These are phyloP conservation scores for Cyanidium caldarium DNA, from an alignment of 23 red algal genomes.

Conservation along the genomic window DNA sequence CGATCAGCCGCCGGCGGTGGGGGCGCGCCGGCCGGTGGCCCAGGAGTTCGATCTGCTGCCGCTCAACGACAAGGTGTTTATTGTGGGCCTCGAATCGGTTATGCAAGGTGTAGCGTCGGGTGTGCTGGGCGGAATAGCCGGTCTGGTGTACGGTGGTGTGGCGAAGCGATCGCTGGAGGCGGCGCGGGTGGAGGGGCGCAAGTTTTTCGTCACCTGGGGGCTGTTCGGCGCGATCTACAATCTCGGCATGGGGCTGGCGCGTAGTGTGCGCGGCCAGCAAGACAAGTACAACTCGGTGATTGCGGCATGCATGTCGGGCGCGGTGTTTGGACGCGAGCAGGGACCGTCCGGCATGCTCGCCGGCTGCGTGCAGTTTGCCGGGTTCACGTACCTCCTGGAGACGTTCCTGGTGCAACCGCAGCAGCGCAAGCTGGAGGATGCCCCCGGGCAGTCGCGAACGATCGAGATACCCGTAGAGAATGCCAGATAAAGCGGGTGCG, in stretches of 20 bases:
- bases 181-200: neutral
- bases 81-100: neutral
- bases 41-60: neutral
- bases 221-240: neutral
- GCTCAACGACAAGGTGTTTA: neutral
- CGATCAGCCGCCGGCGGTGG: no score
- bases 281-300: conserved; percentile 5
- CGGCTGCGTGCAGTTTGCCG: neutral
- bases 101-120: neutral
- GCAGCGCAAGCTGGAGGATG: neutral
- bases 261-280: neutral
- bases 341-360: neutral
- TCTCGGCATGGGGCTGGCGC: neutral
- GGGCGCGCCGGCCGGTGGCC: no score
- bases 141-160: neutral
- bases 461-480: neutral
- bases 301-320: neutral
- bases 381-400: neutral
- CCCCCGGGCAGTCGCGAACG: neutral
- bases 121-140: neutral
- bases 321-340: conserved; percentile 1
- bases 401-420: neutral
- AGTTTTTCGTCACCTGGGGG: neutral
- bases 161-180: neutral
- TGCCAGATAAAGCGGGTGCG: neutral